phyloP scores from a whole-genome alignment of 83 land plant species.

The Picea abies region DNA sequence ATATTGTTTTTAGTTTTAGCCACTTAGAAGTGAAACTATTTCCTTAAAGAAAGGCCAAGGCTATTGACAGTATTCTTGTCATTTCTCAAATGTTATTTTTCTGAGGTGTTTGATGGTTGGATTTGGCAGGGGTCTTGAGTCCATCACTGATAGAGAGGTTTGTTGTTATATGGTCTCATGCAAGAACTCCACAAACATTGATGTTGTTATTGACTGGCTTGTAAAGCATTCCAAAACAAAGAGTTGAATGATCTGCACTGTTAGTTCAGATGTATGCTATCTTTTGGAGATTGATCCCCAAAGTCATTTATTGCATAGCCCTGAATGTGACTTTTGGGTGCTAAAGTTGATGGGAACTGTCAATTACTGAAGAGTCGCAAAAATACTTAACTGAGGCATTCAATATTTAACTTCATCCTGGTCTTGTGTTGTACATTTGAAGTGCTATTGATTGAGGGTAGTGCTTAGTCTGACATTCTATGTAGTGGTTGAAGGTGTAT shows the following conservation, averaged over 20 bases:
- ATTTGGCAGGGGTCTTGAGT: constrained; percentile 62
- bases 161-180: constrained; percentile 89
- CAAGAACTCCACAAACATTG: constrained; percentile 92
- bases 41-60: too few species aligned
- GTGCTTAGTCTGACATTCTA: neutral
- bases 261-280: neutral
- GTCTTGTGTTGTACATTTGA: neutral
- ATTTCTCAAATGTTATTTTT: neutral
- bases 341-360: neutral
- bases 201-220: constrained; percentile 87
- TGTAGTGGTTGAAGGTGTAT: neutral
- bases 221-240: constrained; percentile 88
- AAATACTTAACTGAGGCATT: neutral
- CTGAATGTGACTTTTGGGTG: too few species aligned
- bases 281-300: too few species aligned
- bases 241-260: constrained; percentile 30
- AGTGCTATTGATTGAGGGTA: neutral
- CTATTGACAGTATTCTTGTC: neutral
- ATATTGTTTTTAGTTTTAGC: neutral
- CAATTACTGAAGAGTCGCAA: neutral
- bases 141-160: constrained; percentile 75
- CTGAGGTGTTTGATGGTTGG: constrained; percentile 8
- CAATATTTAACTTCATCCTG: neutral
- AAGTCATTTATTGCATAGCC: too few species aligned
- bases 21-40: too few species aligned